Percentiles rank a stretch among this genome's conserved stretches.
phyloP scores from a whole-genome alignment of 2,329 filamentous ascomycete species.

The Fonsecaea monophora region DNA sequence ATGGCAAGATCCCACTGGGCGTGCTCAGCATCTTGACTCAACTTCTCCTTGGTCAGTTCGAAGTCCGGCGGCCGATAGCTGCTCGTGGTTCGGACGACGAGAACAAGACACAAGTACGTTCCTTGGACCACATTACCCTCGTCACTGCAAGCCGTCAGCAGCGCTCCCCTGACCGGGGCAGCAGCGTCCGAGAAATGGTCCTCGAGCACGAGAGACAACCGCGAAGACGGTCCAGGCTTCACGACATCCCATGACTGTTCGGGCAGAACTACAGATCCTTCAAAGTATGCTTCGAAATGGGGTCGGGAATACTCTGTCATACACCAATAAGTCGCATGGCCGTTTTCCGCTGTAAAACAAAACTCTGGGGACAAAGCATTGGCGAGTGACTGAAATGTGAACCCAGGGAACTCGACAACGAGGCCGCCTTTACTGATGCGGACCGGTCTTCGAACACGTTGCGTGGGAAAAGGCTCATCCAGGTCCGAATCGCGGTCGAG shows the following conservation, averaged over 20 bases:
- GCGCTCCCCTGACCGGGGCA: not conserved
- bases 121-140: not conserved
- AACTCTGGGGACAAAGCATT: not conserved
- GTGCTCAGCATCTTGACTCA: not conserved
- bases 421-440: not conserved
- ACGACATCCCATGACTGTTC: not conserved
- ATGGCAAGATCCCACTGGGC: slow-evolving; percentile 1
- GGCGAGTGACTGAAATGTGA: not conserved
- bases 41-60: not conserved
- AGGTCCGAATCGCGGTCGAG: not conserved
- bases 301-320: not conserved
- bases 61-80: not conserved
- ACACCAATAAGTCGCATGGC: slow-evolving; percentile 1
- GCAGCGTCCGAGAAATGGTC: not conserved
- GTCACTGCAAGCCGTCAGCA: not conserved
- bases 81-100: not conserved
- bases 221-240: not conserved
- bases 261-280: not conserved
- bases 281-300: not conserved
- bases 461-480: not conserved
- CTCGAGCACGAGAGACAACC: not conserved
- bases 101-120: not conserved
- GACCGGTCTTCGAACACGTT: not conserved
- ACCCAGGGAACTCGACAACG: not conserved
- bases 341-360: not conserved